Evolutionary conservation across 2,329 filamentous ascomycete species (phyloP).

Genomic region (Fusarium ramigenum): DNA sequence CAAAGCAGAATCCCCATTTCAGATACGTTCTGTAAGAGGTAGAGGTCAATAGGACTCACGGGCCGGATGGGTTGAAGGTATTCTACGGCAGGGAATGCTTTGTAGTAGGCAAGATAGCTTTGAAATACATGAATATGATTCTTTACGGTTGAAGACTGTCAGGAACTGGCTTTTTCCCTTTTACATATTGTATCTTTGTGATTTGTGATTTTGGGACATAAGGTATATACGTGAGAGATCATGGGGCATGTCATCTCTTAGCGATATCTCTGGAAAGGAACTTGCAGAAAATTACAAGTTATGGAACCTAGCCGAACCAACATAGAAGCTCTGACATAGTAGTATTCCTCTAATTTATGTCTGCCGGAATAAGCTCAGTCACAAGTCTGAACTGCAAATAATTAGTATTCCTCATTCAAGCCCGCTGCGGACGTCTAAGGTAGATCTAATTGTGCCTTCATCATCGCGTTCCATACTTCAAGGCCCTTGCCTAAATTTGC

Average conservation of each 20-base stretch:
- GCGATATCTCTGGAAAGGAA: not conserved
- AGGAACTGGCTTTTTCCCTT: fast-evolving
- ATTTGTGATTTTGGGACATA: not conserved
- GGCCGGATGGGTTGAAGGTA: not conserved
- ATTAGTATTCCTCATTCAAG: not conserved
- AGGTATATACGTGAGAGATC: not conserved
- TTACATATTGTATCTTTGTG: not conserved
- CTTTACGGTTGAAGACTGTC: fast-evolving
- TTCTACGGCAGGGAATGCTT: fast-evolving
- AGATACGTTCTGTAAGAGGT: not conserved
- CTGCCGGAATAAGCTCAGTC: too few species aligned
- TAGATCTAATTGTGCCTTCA: not conserved
- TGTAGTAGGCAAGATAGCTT: not conserved
- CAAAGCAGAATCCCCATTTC: not conserved
- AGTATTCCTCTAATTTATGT: not conserved
- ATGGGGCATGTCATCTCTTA: not conserved
- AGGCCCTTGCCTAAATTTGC: not conserved
- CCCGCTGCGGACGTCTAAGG: not conserved
- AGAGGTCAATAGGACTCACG: not conserved
- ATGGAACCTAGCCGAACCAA: fast-evolving
- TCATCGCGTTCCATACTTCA: not conserved
- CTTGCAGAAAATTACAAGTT: not conserved
- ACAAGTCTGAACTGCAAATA: too few species aligned
- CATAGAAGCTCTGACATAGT: fast-evolving
- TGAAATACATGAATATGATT: not conserved